These are phyloP conservation scores for Aspergillus alliaceus DNA, from an alignment of 2,329 filamentous ascomycete species.

Conservation along the genomic window DNA sequence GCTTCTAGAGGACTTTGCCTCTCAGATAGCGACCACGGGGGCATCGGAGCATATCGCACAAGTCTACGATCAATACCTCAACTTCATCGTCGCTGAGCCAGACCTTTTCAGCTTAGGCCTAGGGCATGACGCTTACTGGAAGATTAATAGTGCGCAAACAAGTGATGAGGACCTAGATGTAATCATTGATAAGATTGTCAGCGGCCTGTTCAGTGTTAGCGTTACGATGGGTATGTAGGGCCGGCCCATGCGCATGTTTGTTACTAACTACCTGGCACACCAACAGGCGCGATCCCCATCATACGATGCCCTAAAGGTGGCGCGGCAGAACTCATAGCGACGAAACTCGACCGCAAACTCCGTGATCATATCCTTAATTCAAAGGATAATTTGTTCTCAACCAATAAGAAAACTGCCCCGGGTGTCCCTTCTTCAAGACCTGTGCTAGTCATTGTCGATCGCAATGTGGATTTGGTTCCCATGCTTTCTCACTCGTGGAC, in stretches of 20 bases:
- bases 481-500: conserved; percentile 99
- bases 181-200: conserved; percentile 88
- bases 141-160: conserved; percentile 89
- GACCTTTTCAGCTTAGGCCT: conserved; percentile 94
- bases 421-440: conserved; percentile 74
- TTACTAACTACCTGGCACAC: conserved; percentile 10
- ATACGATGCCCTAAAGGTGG: conserved; percentile 92
- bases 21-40: conserved; percentile 78
- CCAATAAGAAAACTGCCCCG: conserved; percentile 58
- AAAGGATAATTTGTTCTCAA: conserved; percentile 93
- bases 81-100: conserved; percentile 94
- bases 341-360: conserved; percentile 91
- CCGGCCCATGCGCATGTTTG: background rate
- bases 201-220: conserved; percentile 93
- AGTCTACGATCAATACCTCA: conserved; percentile 94
- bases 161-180: conserved; percentile 86
- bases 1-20: conserved; percentile 90
- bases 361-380: conserved; percentile 96
- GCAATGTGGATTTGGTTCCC: conserved; percentile 91
- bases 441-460: conserved; percentile 88
- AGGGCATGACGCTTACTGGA: conserved; percentile 91
- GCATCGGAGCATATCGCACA: conserved; percentile 90
- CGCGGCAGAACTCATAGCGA: conserved; percentile 89
- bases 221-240: conserved; percentile 82
- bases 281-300: conserved; percentile 80